Conservation (phyloP, 345 rosid genomes). For the Sonneratia alba region DNA sequence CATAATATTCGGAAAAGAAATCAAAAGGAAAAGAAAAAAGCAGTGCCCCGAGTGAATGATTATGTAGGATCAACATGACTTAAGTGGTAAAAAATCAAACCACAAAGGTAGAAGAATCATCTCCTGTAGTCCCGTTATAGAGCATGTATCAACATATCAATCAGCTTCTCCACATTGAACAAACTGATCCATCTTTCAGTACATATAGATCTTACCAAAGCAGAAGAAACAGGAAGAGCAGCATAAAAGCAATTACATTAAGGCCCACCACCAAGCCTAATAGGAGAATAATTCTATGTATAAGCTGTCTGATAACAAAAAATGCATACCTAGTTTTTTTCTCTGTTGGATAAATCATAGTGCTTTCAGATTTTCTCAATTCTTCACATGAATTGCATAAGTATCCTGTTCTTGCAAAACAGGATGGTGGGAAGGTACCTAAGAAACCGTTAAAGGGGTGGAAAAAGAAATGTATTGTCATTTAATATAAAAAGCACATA, state of each 20-base stretch:
- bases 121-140: background rate
- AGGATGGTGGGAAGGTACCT: constrained; percentile 54
- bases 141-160: background rate
- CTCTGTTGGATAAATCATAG: constrained; percentile 21
- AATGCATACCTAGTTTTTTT: constrained; percentile 31
- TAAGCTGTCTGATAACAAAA: constrained; percentile 1
- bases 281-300: constrained; percentile 3
- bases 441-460: constrained; percentile 9
- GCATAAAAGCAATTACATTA: background rate
- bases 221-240: constrained; percentile 1
- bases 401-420: constrained; percentile 68
- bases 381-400: constrained; percentile 63
- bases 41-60: background rate
- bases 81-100: background rate
- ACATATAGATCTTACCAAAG: background rate
- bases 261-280: background rate
- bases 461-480: background rate
- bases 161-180: background rate
- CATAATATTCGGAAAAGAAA: background rate
- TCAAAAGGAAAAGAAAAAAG: no score
- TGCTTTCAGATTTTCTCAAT: constrained; percentile 32
- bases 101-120: background rate
- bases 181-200: background rate
- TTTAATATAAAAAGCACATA: background rate
- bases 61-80: background rate